Evolutionary conservation across 805 yeast species (phyloP), one percentile per base, ranked within the genome.

Genomic region (Saturnispora zaruensis): DNA sequence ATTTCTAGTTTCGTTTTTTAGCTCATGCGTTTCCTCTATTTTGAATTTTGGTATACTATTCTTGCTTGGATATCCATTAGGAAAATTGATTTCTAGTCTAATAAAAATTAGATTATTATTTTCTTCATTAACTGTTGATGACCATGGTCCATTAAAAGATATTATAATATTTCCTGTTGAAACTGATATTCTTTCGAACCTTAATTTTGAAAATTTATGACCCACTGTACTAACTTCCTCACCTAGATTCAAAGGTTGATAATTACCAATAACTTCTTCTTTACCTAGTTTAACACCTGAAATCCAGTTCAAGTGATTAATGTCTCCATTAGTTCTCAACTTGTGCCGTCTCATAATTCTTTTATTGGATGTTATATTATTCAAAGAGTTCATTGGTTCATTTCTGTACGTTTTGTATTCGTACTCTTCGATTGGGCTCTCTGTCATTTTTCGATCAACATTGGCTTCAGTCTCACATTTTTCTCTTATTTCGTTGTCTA

Each of bases 151-250:
- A 55, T 81, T 77, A 47, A 93, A 65, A n/a, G 95, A 81, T 11
- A 93, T 65, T 3, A 81, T 79, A 50, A 90, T 69, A 28, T 75
- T 80, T 38, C 98, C 96, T 0, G 95, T 84, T 0, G 95, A 79
- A 0, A 91, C 95, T 2, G 93, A 82, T 5, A 93, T 89, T 57
- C 81, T 81, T 60, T 91, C 98, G 63, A 93, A 89, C 2, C 82
- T 70, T 3, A 93, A 76, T 57, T 84, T 87, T 1, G 96, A 96
- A 62, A 90, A 89, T 57, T 86, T 87, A 57, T 84, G 89, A 2
- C 96, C 95, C 6, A 89, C 88, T 16, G 78, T 71, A 55, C 95
- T 84, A 1, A 93, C 89, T 64, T 91, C 99, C 64, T 90, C 96
- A 6, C 96, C 96, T 24, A 91, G 66, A 59, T 87, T 88, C 23